Evolutionary conservation across 257 asterid species (phyloP).

Genomic region (Cynanchum wilfordii): DNA sequence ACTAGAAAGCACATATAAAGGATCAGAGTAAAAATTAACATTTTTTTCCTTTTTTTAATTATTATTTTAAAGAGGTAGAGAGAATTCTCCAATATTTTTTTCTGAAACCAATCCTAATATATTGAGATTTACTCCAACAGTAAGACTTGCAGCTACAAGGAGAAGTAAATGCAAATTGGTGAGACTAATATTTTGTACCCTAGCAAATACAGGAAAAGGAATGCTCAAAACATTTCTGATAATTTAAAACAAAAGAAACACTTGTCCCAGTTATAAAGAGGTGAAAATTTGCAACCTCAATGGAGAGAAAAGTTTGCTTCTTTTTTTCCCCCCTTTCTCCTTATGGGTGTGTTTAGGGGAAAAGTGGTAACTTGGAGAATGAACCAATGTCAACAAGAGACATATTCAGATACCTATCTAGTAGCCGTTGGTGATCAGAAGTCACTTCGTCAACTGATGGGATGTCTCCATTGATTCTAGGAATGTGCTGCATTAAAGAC

Average conservation of each 20-base stretch:
- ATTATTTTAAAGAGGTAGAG: background rate
- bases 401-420: constrained; percentile 56
- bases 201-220: background rate
- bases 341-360: background rate
- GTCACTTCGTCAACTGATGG: constrained; percentile 93
- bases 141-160: background rate
- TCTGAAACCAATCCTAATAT: background rate
- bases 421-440: constrained; percentile 95
- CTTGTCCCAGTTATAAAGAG: background rate
- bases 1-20: background rate
- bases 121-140: background rate
- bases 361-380: background rate
- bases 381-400: constrained; percentile 6
- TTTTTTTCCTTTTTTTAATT: too few species aligned
- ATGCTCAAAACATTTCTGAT: background rate
- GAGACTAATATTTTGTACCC: background rate
- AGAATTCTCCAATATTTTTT: background rate
- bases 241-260: background rate
- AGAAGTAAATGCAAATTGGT: background rate
- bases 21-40: background rate
- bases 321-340: too few species aligned
- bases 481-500: constrained; percentile 71
- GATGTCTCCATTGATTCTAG: constrained; percentile 87
- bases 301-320: background rate
- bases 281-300: background rate